phyloP scores from a whole-genome alignment of 306 rosid genomes.

The Ormosia emarginata region DNA sequence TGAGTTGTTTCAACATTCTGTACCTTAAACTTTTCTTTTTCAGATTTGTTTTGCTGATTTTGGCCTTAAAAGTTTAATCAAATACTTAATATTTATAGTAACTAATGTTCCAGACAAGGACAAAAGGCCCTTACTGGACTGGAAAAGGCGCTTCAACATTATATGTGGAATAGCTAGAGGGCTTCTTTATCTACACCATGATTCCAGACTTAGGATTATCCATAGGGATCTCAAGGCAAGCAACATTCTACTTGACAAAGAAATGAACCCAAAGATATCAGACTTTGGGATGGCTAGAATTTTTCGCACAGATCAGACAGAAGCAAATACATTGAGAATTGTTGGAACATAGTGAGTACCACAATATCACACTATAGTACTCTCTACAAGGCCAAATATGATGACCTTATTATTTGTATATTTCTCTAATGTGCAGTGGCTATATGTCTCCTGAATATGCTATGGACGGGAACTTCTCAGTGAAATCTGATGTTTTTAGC shows the following conservation, averaged over 20 bases:
- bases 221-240: conserved; percentile 85
- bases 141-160: conserved; percentile 59
- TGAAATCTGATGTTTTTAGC: conserved; percentile 73
- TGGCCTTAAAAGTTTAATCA: neutral
- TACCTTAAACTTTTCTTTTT: neutral
- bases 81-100: neutral
- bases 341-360: conserved; percentile 82
- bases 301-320: conserved; percentile 49
- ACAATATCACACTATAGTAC: neutral
- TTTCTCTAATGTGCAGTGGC: conserved; percentile 39
- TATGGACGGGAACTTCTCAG: conserved; percentile 68
- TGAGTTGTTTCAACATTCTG: conserved; percentile 22
- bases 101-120: conserved; percentile 35
- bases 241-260: conserved; percentile 61
- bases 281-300: conserved; percentile 87
- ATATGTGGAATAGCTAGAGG: conserved; percentile 74
- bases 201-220: conserved; percentile 69
- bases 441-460: conserved; percentile 86
- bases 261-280: conserved; percentile 68
- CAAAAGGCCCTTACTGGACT: conserved; percentile 30
- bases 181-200: conserved; percentile 75
- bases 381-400: neutral
- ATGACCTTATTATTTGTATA: neutral
- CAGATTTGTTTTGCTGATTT: neutral
- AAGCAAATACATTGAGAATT: conserved; percentile 64